phyloP scores from a whole-genome alignment of 2,329 filamentous ascomycete genomes.

The Geosmithia morbida region DNA sequence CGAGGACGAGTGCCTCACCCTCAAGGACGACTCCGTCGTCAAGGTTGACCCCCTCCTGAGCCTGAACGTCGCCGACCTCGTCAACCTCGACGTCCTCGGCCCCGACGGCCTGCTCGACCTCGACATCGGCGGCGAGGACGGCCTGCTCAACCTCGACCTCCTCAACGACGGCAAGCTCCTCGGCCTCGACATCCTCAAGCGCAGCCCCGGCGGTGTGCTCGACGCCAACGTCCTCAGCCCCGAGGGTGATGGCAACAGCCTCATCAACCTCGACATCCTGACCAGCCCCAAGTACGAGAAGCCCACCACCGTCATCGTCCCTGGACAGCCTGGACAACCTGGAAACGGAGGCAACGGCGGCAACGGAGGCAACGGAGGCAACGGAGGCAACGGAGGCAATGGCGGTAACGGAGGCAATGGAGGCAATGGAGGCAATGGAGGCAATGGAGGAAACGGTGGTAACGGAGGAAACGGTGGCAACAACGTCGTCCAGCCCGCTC shows the following conservation, averaged over 20 bases:
- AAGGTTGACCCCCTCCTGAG: slow-evolving; percentile 5
- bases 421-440: not conserved
- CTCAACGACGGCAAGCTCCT: slow-evolving; percentile 1
- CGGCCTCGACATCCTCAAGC: slow-evolving; percentile 2
- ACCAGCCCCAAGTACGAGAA: not conserved
- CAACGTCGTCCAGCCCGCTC: too few species aligned
- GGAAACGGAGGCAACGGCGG: not conserved
- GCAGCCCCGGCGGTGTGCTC: not conserved
- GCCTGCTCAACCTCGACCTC: slow-evolving; percentile 3
- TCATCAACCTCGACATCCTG: slow-evolving; percentile 3
- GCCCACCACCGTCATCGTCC: not conserved
- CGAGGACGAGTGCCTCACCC: slow-evolving; percentile 2
- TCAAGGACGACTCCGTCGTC: slow-evolving; percentile 3
- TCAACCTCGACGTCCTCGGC: slow-evolving; percentile 5
- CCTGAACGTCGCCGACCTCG: slow-evolving; percentile 4
- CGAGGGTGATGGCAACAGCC: not conserved
- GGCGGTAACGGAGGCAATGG: not conserved
- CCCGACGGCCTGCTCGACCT: slow-evolving; percentile 5
- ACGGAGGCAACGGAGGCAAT: not conserved
- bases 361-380: not conserved
- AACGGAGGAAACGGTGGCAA: not conserved
- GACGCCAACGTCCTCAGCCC: not conserved
- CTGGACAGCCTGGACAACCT: not conserved
- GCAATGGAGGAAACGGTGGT: not conserved
- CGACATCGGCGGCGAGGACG: slow-evolving; percentile 3